phyloP scores from a whole-genome alignment of 352 stramenopile genomes.

The Phytopythium delawarense region DNA sequence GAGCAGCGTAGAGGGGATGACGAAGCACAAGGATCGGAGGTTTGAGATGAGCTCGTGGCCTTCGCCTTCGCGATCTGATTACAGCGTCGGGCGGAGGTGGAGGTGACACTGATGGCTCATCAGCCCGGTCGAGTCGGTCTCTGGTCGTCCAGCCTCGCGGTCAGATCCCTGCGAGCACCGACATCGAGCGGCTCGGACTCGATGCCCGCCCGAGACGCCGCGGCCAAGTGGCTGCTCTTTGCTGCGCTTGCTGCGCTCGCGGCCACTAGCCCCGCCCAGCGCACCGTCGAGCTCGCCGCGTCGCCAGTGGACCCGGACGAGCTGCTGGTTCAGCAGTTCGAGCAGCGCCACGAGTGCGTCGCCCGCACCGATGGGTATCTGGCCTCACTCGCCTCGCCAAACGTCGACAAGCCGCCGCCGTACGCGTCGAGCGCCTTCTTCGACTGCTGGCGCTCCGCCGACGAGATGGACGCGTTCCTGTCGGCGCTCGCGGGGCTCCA shows the following conservation, averaged over 20 bases:
- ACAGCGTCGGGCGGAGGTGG: neutral
- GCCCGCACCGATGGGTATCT: neutral
- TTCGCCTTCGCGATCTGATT: neutral
- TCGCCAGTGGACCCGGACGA: neutral
- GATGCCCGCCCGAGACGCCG: neutral
- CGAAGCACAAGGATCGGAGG: no score
- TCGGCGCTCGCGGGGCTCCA: conserved; percentile 10
- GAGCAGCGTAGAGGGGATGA: no score
- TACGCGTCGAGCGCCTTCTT: conserved; percentile 25
- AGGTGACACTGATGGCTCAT: neutral
- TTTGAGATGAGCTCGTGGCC: no score
- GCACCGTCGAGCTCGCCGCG: neutral
- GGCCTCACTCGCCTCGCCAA: neutral
- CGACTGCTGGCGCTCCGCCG: conserved; percentile 21
- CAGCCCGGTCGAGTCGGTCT: neutral
- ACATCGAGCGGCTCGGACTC: neutral
- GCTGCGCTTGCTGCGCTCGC: neutral
- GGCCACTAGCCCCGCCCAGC: neutral
- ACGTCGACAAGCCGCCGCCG: neutral
- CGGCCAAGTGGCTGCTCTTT: neutral
- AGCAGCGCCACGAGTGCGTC: neutral
- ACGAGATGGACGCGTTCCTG: conserved; percentile 24
- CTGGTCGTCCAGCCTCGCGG: neutral
- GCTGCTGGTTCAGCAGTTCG: conserved; percentile 3
- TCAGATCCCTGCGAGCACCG: neutral